These are phyloP conservation scores for Voacanga thouarsii DNA, from an alignment of 257 asterid species.

Conservation along the genomic window DNA sequence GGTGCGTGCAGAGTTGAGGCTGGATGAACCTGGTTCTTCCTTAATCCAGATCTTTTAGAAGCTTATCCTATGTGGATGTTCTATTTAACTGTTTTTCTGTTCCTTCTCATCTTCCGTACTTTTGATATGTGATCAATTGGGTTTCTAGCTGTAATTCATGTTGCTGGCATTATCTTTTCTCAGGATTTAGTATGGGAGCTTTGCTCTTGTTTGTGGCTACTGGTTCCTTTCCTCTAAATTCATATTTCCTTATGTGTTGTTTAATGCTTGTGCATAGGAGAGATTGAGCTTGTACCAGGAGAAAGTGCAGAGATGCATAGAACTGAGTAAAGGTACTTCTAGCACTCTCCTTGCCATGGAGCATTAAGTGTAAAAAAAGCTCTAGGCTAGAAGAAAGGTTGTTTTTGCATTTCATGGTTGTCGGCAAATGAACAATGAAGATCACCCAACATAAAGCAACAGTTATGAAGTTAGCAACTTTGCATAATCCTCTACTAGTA, in stretches of 20 bases:
- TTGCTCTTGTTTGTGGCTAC: background rate
- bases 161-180: background rate
- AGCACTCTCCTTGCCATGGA: conserved; percentile 2
- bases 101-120: background rate
- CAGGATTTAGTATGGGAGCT: background rate
- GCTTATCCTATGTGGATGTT: background rate
- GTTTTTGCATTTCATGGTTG: background rate
- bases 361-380: background rate
- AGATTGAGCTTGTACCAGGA: conserved; percentile 76
- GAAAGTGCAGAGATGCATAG: conserved; percentile 63
- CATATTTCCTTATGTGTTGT: conserved; percentile 4
- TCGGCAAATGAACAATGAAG: background rate
- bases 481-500: background rate
- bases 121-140: too few relatives aligned
- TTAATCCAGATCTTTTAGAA: background rate
- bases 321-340: conserved; percentile 65
- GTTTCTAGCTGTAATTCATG: background rate
- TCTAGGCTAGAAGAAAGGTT: background rate
- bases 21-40: background rate
- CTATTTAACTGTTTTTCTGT: background rate
- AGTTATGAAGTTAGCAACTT: background rate
- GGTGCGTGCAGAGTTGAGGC: background rate
- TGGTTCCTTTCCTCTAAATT: background rate
- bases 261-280: conserved; percentile 49
- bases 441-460: background rate